These are phyloP conservation scores for Stemphylium beticola DNA, from an alignment of 2,329 filamentous ascomycete species.

Conservation along the genomic window DNA sequence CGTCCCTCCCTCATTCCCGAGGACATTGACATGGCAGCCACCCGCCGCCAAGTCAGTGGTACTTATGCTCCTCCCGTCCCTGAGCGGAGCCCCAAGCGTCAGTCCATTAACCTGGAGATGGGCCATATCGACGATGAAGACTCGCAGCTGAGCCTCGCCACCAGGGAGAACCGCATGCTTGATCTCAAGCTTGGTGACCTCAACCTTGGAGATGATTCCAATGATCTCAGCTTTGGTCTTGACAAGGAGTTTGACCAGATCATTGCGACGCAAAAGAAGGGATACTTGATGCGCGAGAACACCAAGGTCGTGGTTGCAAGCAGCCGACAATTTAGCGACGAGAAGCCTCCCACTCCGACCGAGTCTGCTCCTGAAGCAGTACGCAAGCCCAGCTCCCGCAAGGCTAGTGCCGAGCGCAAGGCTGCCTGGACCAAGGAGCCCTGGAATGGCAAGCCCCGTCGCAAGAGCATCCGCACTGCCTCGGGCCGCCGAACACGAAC, in stretches of 20 bases:
- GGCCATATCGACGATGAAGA: constrained; percentile 43
- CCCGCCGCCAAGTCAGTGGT: constrained; percentile 82
- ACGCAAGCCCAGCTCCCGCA: constrained; percentile 74
- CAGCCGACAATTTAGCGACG: constrained; percentile 63
- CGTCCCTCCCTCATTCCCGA: constrained; percentile 85
- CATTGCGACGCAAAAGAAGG: constrained; percentile 97
- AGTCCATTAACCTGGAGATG: constrained; percentile 44
- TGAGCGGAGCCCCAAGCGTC: constrained; percentile 46
- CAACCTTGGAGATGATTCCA: constrained; percentile 71
- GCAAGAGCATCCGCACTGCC: constrained; percentile 66
- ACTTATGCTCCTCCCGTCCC: constrained; percentile 61
- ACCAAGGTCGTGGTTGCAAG: constrained; percentile 96
- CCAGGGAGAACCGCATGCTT: constrained; percentile 60
- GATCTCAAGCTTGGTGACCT: constrained; percentile 83
- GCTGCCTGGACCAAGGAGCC: constrained; percentile 97
- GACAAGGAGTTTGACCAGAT: constrained; percentile 94
- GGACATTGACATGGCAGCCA: constrained; percentile 84
- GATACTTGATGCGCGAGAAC: constrained; percentile 98
- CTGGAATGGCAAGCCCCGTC: constrained; percentile 83
- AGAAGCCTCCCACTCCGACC: constrained; percentile 64
- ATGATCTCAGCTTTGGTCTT: constrained; percentile 82
- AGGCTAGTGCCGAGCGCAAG: constrained; percentile 68
- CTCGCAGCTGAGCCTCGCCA: constrained; percentile 36
- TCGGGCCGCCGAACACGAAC: constrained; percentile 65
- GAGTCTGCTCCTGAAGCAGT: constrained; percentile 47